phyloP scores from a whole-genome alignment of 129 eudicot species.

The Helichrysum umbraculigerum region DNA sequence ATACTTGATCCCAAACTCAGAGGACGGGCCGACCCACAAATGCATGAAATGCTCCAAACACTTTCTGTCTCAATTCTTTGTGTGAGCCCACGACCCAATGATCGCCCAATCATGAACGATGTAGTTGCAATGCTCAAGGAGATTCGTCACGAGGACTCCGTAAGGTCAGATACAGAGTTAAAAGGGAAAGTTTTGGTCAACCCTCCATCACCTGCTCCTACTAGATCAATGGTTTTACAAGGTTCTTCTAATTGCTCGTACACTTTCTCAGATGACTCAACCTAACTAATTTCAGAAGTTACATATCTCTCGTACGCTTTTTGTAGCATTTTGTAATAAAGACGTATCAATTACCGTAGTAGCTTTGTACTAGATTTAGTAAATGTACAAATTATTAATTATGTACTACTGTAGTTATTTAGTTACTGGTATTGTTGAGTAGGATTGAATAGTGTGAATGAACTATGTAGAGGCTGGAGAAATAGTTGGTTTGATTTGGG shows the following conservation, averaged over 20 bases:
- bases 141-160: constrained; percentile 63
- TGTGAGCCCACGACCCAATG: constrained; percentile 66
- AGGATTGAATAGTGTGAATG: constrained; percentile 28
- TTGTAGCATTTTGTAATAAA: background rate
- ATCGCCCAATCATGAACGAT: constrained; percentile 94
- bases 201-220: constrained; percentile 46
- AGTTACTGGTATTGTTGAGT: constrained; percentile 22
- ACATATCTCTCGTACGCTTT: background rate
- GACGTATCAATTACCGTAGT: constrained; percentile 1
- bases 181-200: constrained; percentile 44
- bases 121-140: constrained; percentile 95
- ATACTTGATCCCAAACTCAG: constrained; percentile 84
- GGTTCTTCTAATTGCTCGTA: constrained; percentile 87
- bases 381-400: constrained; percentile 1
- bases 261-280: constrained; percentile 84
- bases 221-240: constrained; percentile 51
- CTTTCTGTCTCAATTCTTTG: constrained; percentile 88
- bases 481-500: constrained; percentile 39
- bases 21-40: constrained; percentile 89
- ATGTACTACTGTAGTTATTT: background rate
- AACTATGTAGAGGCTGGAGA: constrained; percentile 27
- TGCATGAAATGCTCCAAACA: constrained; percentile 98
- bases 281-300: constrained; percentile 17
- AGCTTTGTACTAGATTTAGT: constrained; percentile 1
- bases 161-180: constrained; percentile 48